A percentile compares a stretch with the other conserved stretches of the same genome.
These are phyloP conservation scores for Epichloe glyceriae DNA, from an alignment of 2,329 filamentous ascomycete genomes.

Conservation along the genomic window DNA sequence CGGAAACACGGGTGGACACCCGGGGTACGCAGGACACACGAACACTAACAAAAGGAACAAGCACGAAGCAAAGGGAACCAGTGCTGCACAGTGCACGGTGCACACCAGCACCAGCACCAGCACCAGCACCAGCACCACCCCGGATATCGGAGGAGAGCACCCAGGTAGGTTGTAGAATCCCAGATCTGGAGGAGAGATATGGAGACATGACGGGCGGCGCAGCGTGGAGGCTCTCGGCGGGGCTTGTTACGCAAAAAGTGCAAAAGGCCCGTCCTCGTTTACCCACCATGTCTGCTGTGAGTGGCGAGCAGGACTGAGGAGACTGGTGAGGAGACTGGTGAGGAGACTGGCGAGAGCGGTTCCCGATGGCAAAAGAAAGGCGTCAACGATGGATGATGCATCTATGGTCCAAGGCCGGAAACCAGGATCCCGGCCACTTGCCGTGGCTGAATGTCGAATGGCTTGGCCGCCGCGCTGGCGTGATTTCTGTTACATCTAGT, in stretches of 20 bases:
- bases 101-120: background rate
- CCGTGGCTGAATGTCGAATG: background rate
- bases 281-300: background rate
- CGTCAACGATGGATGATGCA: background rate
- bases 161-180: background rate
- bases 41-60: background rate
- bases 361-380: background rate
- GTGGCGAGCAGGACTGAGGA: background rate
- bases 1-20: background rate
- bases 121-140: background rate
- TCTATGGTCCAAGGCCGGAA: background rate
- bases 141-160: background rate
- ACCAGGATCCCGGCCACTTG: slow-evolving; percentile 4
- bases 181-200: background rate
- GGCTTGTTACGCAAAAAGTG: background rate
- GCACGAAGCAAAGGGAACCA: background rate
- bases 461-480: background rate
- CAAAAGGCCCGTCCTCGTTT: background rate
- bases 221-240: background rate
- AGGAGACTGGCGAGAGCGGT: background rate
- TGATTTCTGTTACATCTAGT: background rate
- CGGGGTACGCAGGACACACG: background rate
- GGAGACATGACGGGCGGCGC: slow-evolving; percentile 2
- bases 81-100: background rate
- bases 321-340: too few relatives aligned